Evolutionary conservation across 495 filamentous ascomycete genomes (phyloP).

Genomic region (Penicillium waksmanii): DNA sequence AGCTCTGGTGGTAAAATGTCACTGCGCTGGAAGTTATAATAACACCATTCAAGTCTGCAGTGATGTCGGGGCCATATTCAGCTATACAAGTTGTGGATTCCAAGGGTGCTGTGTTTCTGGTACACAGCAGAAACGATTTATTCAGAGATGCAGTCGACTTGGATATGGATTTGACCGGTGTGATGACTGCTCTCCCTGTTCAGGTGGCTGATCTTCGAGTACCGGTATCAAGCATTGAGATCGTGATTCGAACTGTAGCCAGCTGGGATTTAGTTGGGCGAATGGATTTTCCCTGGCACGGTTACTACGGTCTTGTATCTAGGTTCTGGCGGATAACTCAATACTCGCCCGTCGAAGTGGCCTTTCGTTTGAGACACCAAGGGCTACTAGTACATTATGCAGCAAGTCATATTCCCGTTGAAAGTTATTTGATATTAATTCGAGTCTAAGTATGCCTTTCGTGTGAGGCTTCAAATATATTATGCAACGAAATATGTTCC

Average conservation of each 20-base stretch:
- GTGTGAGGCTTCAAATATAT: constrained; percentile 1
- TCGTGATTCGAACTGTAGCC: no score
- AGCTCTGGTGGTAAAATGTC: constrained; percentile 8
- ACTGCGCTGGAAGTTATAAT: not conserved
- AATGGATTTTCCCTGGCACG: not conserved
- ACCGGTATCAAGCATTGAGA: no score
- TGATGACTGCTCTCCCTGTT: constrained; percentile 24
- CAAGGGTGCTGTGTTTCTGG: constrained; percentile 23
- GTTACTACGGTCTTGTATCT: no score
- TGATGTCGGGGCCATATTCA: constrained; percentile 2
- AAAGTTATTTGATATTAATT: constrained; percentile 1
- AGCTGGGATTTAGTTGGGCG: not conserved
- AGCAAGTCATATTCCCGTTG: not conserved
- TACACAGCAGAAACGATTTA: constrained; percentile 18
- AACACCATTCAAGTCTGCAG: constrained; percentile 8
- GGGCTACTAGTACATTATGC: not conserved
- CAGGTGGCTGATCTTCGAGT: not conserved
- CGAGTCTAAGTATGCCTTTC: not conserved
- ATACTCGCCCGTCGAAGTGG: no score
- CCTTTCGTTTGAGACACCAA: no score
- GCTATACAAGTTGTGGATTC: constrained; percentile 16
- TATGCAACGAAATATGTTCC: constrained; percentile 22
- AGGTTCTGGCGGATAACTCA: no score
- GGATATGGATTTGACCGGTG: constrained; percentile 25
- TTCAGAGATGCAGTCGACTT: constrained; percentile 12